Evolutionary conservation across 2,329 filamentous ascomycete genomes (phyloP), one percentile per base, ranked within the genome.

Genomic region (Grosmannia penicillata): DNA sequence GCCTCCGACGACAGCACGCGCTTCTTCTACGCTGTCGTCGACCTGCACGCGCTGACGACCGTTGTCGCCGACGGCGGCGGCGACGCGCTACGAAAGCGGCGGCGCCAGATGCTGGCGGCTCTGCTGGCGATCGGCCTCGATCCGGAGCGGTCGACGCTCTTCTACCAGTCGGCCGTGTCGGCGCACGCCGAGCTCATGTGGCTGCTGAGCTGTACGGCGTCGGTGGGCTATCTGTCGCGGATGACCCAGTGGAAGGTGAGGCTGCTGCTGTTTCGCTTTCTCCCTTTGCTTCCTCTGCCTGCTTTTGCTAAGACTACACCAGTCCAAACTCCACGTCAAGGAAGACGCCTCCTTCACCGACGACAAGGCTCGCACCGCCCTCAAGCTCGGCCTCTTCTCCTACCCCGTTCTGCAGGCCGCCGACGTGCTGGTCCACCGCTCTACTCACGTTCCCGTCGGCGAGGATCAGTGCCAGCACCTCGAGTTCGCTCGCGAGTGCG

Each of bases 211-310:
- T 95, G 87, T 48, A 82, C 82, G 37, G 83, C 91, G 19, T 89
- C 83, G 6, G 86, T 91, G 58, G 91, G 91, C 28, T 93, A 94
- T 59, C 64, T 98, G n/a, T 81, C 81, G 9, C 71, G 91, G n/a
- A 98, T 98, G 91, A 96, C 91, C 22, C 91, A 96, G 58, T 98
- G 91, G 87, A 98, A 98, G 76, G 85, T 45, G 33, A 17, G 29
- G 13, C 14, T 29, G 27, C 27, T 29, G 27, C 9, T 29, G 27
- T 29, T 17, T 21, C 23, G n/a, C 34, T 35, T 14, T 32, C 19
- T 6, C n/a, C 19, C 24, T 19, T 11, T 9, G 8, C 13, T n/a
- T 22, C 27, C 5, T 18, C 25, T 23, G 6, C 31, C 30, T 25
- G 8, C 33, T 32, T 10, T 21, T 28, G 2, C n/a, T 30, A 15